Percentiles rank a stretch among this genome's conserved stretches.
phyloP scores from a whole-genome alignment of 345 rosid species.

The Lenwebbia sp. region DNA sequence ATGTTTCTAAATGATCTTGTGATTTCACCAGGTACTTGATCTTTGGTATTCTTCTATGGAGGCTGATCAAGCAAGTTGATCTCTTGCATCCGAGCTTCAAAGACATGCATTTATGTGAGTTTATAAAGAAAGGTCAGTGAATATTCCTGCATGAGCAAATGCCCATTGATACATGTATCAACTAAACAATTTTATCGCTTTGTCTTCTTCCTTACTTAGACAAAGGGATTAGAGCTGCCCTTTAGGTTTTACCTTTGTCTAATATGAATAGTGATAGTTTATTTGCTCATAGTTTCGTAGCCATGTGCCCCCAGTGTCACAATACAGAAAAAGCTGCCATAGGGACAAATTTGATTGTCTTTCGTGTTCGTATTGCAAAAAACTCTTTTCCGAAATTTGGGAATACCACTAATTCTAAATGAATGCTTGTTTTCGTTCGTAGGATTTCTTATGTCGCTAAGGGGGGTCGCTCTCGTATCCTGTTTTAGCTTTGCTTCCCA shows the following conservation, averaged over 20 bases:
- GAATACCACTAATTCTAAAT: not conserved
- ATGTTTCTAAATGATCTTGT: not conserved
- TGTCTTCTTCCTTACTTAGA: not conserved
- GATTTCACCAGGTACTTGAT: conserved; percentile 51
- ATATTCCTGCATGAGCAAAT: not conserved
- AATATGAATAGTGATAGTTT: not conserved
- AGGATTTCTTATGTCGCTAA: conserved; percentile 47
- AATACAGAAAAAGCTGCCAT: not conserved
- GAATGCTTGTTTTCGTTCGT: not conserved
- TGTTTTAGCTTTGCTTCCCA: conserved; percentile 78
- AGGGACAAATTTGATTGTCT: too few relatives aligned
- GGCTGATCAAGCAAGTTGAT: conserved; percentile 43
- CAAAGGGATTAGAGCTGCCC: not conserved
- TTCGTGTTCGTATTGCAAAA: not conserved
- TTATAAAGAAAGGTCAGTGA: conserved; percentile 60
- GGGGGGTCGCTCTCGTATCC: conserved; percentile 73
- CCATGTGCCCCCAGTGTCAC: not conserved
- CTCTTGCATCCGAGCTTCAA: conserved; percentile 55
- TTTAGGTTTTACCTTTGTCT: not conserved
- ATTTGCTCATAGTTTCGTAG: not conserved
- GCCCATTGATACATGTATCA: not conserved
- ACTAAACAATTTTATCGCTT: not conserved
- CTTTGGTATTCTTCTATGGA: conserved; percentile 42
- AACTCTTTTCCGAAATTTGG: too few relatives aligned
- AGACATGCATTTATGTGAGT: conserved; percentile 55